phyloP scores from a whole-genome alignment of 2,329 filamentous ascomycete genomes.

The Cladosporium halotolerans region DNA sequence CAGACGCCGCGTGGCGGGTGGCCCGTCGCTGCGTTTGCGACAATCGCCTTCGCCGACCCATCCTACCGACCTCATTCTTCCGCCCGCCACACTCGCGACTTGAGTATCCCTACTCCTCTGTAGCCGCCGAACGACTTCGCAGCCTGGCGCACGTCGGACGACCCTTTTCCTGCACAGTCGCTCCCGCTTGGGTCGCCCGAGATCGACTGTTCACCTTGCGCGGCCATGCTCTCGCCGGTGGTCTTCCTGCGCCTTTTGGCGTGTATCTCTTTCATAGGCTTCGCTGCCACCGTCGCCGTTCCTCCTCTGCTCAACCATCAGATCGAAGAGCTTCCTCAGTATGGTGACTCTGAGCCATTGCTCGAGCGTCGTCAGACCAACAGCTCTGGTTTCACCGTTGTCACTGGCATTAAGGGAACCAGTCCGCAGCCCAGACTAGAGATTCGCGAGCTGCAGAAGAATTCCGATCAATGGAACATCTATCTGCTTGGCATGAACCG shows the following conservation, averaged over 20 bases:
- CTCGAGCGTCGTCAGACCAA: constrained; percentile 16
- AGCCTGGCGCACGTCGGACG: background rate
- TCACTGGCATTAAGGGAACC: constrained; percentile 28
- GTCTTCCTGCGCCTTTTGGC: background rate
- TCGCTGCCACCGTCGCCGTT: background rate
- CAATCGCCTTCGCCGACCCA: background rate
- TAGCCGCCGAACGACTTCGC: background rate
- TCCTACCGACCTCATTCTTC: constrained; percentile 6
- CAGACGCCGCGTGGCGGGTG: constrained; percentile 2
- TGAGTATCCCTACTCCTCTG: constrained; percentile 8
- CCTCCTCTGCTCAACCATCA: constrained; percentile 15
- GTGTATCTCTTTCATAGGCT: background rate
- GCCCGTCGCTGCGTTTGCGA: constrained; percentile 3
- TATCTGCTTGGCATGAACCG: constrained; percentile 69
- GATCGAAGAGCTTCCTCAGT: constrained; percentile 14
- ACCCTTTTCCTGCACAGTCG: background rate
- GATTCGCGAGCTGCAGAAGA: constrained; percentile 58
- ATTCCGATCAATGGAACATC: constrained; percentile 65
- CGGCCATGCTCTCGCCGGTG: background rate
- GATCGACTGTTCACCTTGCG: background rate
- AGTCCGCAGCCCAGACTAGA: constrained; percentile 51
- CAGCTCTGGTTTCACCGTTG: constrained; percentile 16
- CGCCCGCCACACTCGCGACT: constrained; percentile 5
- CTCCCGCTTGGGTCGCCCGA: background rate
- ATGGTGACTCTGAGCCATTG: background rate